Evolutionary conservation across 805 yeast species (phyloP), one percentile per base, ranked within the genome.

Genomic region (Saccharomycopsis guyanensis): DNA sequence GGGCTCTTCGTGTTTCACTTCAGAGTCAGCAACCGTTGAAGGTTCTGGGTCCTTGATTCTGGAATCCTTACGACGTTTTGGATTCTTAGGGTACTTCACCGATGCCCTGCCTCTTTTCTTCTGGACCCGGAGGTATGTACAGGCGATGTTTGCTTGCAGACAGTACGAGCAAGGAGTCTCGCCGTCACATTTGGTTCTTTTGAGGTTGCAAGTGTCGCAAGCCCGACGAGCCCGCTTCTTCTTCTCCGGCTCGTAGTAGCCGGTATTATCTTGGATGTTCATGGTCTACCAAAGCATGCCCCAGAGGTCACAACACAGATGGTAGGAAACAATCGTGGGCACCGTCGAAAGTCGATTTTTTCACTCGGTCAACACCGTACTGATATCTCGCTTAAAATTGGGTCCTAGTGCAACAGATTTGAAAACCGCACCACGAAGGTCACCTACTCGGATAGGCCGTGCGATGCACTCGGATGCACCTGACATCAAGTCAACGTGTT

Each of bases 131-230:
- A 65, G 49, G 48, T 72, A 72, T 1, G 72, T 66, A 50, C 75
- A 70, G 4, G 55, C 50, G 1, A 59, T 54, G 32, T 57, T 55
- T 1, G 62, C 50, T 42, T 60, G 62, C 1, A 50, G 16, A 46
- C 78, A 72, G 46, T 70, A 72, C 2, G 60, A 53, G 51, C 77
- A 72, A 0, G 76, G 78, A 3, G 51, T 51, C 19, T 58, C 61
- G 2, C 78, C 78, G 46, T 72, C 72, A 55, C 78, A 72, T 47
- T 69, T 70, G 1, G 74, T 69, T 46, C 76, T 59, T 43, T 66
- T 64, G 43, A 63, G 64, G 51, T 71, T 71, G 56, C 77, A 72
- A 15, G 63, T 56, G 53, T 72, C 78, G 53, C 77, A 72, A 1
- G 76, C 76, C 38, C 72, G 56, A 24, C 59, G 54, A 10, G 60